Conservation (phyloP, 257 asterid species). For the Nicotiana obtusifolia region DNA sequence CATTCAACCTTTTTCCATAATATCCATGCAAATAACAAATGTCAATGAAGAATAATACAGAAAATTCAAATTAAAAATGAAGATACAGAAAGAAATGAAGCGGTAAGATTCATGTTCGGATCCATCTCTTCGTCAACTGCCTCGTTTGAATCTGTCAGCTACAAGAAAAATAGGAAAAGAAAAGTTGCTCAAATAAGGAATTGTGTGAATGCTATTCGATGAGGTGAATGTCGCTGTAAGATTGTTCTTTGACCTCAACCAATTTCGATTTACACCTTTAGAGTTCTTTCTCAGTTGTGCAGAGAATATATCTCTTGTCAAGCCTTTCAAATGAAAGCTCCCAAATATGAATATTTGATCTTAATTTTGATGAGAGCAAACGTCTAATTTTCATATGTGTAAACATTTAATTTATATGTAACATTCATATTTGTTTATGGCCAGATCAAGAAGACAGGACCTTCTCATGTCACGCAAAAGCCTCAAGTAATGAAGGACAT, state of each 20-base stretch:
- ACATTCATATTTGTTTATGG: not conserved
- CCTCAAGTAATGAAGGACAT: not conserved
- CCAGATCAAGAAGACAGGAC: not conserved
- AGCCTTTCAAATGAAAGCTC: not conserved
- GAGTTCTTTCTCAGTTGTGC: not conserved
- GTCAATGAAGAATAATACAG: not conserved
- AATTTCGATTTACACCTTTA: not conserved
- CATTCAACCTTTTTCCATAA: not conserved
- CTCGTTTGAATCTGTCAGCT: not conserved
- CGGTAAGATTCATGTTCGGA: not conserved
- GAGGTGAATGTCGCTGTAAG: not conserved
- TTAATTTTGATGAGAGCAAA: not conserved
- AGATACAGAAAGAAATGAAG: not conserved
- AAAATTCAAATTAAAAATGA: too few species aligned
- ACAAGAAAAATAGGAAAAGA: conserved; percentile 1
- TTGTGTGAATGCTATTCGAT: not conserved
- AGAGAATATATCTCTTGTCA: not conserved
- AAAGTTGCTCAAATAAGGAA: not conserved
- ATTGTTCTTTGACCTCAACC: not conserved
- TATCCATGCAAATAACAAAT: not conserved
- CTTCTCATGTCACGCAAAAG: not conserved
- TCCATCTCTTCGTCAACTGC: not conserved
- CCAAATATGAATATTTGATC: not conserved
- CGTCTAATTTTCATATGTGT: not conserved
- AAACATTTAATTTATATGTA: not conserved